Conservation (phyloP, 139 green algal genomes). For the Mesotaenium endlicherianum region DNA sequence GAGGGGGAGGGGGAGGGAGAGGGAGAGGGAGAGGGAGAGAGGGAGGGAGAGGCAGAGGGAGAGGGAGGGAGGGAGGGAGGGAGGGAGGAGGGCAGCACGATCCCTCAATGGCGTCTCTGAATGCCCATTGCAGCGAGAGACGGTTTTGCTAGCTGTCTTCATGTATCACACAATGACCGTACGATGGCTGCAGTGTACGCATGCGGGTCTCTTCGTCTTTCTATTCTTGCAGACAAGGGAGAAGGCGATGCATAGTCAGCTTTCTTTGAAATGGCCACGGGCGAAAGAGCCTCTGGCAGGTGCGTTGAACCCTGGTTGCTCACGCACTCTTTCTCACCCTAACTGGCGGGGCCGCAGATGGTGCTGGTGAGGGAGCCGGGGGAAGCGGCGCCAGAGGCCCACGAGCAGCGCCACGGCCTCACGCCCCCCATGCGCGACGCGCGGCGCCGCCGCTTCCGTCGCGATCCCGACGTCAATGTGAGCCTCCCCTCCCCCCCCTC, state of each 20-base stretch:
- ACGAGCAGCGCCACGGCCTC: slow-evolving; percentile 65
- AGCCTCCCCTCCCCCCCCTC: no score
- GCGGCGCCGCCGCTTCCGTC: slow-evolving; percentile 64
- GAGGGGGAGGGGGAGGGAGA: not conserved
- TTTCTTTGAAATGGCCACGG: no score
- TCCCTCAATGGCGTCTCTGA: no score
- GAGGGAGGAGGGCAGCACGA: not conserved
- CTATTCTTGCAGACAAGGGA: no score
- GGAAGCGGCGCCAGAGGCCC: not conserved
- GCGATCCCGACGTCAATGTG: slow-evolving; percentile 19
- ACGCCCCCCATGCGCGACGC: slow-evolving; percentile 76
- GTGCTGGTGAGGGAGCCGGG: not conserved
- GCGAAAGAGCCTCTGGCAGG: no score
- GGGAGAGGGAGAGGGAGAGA: not conserved
- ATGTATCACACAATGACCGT: no score
- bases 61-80: not conserved
- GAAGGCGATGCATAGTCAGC: no score
- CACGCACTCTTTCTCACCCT: no score
- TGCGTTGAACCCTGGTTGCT: no score
- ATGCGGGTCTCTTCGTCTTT: not conserved
- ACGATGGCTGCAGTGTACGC: not conserved
- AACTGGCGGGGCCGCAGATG: slow-evolving; percentile 54
- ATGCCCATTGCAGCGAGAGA: no score
- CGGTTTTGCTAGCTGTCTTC: no score
- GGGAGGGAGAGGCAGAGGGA: not conserved